phyloP scores from a whole-genome alignment of 2,329 filamentous ascomycete species.

The Atkinsonella texensis region DNA sequence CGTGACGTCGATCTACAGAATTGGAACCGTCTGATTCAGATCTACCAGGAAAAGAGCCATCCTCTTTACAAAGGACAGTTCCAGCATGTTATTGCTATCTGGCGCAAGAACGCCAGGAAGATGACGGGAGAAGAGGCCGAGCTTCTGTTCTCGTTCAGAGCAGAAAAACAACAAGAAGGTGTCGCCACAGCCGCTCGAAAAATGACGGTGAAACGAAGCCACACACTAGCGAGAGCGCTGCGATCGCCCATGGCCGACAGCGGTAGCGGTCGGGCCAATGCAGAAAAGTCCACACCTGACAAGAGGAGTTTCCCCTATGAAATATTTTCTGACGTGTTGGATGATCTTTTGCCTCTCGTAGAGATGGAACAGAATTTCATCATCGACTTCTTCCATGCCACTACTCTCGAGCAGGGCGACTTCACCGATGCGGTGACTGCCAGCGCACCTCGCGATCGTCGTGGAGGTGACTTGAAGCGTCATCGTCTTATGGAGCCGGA shows the following conservation, averaged over 20 bases:
- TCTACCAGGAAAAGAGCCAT: slow-evolving; percentile 68
- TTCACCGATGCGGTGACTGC: slow-evolving; percentile 70
- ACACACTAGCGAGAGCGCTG: slow-evolving; percentile 67
- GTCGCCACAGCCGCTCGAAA: slow-evolving; percentile 71
- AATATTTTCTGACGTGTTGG: slow-evolving; percentile 66
- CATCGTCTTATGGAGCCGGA: slow-evolving; percentile 80
- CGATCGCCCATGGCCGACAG: slow-evolving; percentile 55
- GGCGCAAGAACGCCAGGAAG: slow-evolving; percentile 71
- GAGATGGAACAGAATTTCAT: slow-evolving; percentile 95
- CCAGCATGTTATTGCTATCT: slow-evolving; percentile 60
- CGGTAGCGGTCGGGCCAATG: slow-evolving; percentile 29
- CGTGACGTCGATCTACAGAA: slow-evolving; percentile 71
- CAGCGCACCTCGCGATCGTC: slow-evolving; percentile 53
- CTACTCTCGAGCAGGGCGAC: slow-evolving; percentile 69
- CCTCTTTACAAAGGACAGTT: slow-evolving; percentile 75
- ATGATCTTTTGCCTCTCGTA: slow-evolving; percentile 72
- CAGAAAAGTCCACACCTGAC: slow-evolving; percentile 46
- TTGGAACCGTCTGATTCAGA: slow-evolving; percentile 68
- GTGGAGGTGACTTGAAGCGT: slow-evolving; percentile 58
- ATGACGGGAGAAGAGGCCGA: slow-evolving; percentile 66
- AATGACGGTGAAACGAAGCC: slow-evolving; percentile 85
- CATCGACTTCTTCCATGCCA: slow-evolving; percentile 92
- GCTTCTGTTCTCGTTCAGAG: slow-evolving; percentile 73
- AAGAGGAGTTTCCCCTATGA: slow-evolving; percentile 65
- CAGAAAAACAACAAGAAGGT: slow-evolving; percentile 74